phyloP scores from a whole-genome alignment of 257 asterid genomes.

The Craterostigma plantagineum region DNA sequence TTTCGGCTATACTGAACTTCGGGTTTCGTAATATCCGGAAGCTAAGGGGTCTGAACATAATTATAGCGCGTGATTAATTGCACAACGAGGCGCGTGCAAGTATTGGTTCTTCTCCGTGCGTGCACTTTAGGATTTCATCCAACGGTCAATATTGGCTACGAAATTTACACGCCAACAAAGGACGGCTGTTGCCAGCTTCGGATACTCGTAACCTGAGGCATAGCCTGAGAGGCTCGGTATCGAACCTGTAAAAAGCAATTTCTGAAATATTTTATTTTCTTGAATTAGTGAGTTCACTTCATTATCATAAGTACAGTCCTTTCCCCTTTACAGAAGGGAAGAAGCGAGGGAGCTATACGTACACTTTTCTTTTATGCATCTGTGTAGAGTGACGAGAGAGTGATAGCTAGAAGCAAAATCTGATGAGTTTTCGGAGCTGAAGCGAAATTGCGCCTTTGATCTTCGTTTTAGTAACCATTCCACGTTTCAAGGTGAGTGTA shows the following conservation, averaged over 20 bases:
- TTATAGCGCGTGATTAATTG: too few species aligned
- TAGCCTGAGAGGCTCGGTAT: constrained; percentile 13
- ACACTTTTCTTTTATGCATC: constrained; percentile 1
- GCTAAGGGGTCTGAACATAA: too few species aligned
- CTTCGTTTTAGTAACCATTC: constrained; percentile 19
- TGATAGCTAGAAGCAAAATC: constrained; percentile 14
- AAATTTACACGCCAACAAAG: constrained; percentile 8
- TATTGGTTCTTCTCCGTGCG: too few species aligned
- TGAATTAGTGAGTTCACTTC: constrained; percentile 4
- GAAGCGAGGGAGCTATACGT: constrained; percentile 11
- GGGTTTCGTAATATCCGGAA: too few species aligned
- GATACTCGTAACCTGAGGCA: constrained; percentile 14
- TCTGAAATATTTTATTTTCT: constrained; percentile 5
- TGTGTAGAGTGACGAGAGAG: constrained; percentile 7
- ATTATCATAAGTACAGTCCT: too few species aligned
- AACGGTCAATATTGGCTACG: constrained; percentile 10
- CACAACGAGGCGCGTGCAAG: too few species aligned
- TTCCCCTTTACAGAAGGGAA: constrained; percentile 21
- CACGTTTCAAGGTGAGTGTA: constrained; percentile 15
- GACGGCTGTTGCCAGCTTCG: constrained; percentile 17
- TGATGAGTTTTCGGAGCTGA: constrained; percentile 15
- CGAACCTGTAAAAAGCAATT: constrained; percentile 9
- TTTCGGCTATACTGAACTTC: too few species aligned
- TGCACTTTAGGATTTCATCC: constrained; percentile 9
- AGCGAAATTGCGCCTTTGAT: constrained; percentile 26